Evolutionary conservation across 805 yeast species (phyloP).

Genomic region (Metschnikowia noctiluminum): DNA sequence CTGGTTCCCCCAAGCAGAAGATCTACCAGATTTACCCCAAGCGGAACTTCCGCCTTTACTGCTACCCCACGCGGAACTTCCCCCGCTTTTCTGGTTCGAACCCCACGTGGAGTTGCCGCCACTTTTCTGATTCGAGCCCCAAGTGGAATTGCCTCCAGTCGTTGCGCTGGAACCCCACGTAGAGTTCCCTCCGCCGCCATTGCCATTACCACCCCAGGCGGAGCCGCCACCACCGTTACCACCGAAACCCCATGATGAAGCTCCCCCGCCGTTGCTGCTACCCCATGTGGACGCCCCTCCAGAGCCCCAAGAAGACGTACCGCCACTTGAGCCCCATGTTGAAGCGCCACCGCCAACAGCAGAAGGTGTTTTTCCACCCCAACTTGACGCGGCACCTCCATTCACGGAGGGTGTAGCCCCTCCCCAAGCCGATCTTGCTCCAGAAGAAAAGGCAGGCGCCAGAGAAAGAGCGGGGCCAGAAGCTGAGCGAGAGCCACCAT

Average conservation of each 20-base stretch:
- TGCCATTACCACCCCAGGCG: slow-evolving; percentile 15
- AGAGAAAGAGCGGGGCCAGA: slow-evolving; percentile 19
- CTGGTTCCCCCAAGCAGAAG: slow-evolving; percentile 16
- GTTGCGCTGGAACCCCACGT: too few species aligned
- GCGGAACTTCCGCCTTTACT: slow-evolving; percentile 41
- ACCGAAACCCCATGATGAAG: slow-evolving; percentile 19
- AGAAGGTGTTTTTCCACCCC: slow-evolving; percentile 28
- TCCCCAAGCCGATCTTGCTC: slow-evolving; percentile 56
- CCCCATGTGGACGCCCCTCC: slow-evolving; percentile 22
- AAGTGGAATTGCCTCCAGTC: slow-evolving; percentile 19
- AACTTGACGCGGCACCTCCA: slow-evolving; percentile 38
- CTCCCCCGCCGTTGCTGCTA: slow-evolving; percentile 9
- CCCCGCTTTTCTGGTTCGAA: slow-evolving; percentile 18
- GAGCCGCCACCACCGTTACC: slow-evolving; percentile 17
- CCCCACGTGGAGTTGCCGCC: slow-evolving; percentile 29
- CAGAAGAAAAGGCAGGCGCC: slow-evolving; percentile 37
- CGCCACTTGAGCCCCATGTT: slow-evolving; percentile 44
- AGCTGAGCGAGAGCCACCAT: slow-evolving; percentile 18
- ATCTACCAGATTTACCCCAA: slow-evolving; percentile 22
- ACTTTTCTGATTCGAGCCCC: slow-evolving; percentile 15
- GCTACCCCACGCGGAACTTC: slow-evolving; percentile 37
- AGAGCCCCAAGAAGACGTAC: slow-evolving; percentile 31
- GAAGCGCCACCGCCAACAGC: slow-evolving; percentile 36
- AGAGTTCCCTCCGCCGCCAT: background rate
- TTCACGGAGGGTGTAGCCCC: slow-evolving; percentile 21